Conservation (phyloP, 371 early-diverging fungal genomes). For the Haplosporangium sp. region DNA sequence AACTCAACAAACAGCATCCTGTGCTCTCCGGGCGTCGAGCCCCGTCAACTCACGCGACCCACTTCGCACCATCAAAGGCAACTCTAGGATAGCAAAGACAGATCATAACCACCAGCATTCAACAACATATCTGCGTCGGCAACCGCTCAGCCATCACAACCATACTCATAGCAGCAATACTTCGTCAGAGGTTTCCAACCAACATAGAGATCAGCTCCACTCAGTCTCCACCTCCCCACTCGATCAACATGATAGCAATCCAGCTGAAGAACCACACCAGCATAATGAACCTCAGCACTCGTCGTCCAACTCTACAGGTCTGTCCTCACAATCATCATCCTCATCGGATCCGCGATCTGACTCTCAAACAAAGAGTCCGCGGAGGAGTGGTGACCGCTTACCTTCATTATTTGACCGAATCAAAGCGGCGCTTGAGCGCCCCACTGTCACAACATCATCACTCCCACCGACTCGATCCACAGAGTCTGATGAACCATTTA, state of each 20-base stretch:
- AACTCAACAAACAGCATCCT: background rate
- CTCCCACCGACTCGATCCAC: constrained; percentile 4
- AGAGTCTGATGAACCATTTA: background rate
- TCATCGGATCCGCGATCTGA: background rate
- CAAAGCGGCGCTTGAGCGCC: constrained; percentile 38
- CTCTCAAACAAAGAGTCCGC: constrained; percentile 14
- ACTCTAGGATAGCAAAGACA: constrained; percentile 19
- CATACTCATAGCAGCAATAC: background rate
- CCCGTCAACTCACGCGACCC: constrained; percentile 28
- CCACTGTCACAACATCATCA: constrained; percentile 23
- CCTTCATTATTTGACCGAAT: constrained; percentile 40
- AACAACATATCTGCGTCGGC: constrained; percentile 1
- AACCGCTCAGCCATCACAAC: background rate
- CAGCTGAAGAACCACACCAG: background rate
- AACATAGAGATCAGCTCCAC: too few species aligned
- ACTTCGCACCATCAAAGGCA: constrained; percentile 28
- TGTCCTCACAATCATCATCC: constrained; percentile 9
- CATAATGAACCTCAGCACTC: too few species aligned
- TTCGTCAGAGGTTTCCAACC: background rate
- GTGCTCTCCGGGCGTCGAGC: constrained; percentile 1
- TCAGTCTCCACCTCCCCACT: background rate
- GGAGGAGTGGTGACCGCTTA: constrained; percentile 16
- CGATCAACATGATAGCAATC: background rate
- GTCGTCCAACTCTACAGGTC: background rate
- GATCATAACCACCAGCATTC: constrained; percentile 5